Evolutionary conservation across 345 rosid species (phyloP).

Genomic region (Citrus glauca): DNA sequence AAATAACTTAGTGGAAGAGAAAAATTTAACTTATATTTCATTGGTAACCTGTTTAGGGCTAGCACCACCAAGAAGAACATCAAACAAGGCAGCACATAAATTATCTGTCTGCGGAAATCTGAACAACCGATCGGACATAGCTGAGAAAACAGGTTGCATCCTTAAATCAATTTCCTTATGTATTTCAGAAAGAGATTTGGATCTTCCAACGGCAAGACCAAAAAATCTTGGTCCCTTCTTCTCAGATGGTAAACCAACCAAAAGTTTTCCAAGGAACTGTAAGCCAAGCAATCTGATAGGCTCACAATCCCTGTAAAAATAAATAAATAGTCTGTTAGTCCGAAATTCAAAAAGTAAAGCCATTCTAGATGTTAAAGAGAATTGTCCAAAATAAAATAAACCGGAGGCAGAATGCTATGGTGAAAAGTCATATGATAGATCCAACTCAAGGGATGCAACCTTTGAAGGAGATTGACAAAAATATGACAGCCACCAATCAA

Average conservation of each 20-base stretch:
- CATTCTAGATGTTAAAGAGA: not conserved
- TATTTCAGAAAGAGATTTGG: slow-evolving; percentile 57
- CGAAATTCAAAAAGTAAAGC: not conserved
- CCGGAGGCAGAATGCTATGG: not conserved
- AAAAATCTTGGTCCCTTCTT: slow-evolving; percentile 83
- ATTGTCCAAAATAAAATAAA: not conserved
- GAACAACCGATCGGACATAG: slow-evolving; percentile 74
- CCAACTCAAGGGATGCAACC: slow-evolving; percentile 36
- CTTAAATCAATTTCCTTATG: slow-evolving; percentile 52
- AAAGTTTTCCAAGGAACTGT: slow-evolving; percentile 88
- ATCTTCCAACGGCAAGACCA: slow-evolving; percentile 71
- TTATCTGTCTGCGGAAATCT: slow-evolving; percentile 77
- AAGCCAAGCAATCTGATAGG: slow-evolving; percentile 89
- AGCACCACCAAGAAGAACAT: slow-evolving; percentile 98
- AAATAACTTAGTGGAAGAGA: not conserved
- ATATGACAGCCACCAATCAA: slow-evolving; percentile 76
- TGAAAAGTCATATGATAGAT: not conserved
- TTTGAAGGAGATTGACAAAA: slow-evolving; percentile 86
- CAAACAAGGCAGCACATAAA: slow-evolving; percentile 88
- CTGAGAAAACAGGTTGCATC: slow-evolving; percentile 65
- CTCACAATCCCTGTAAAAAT: slow-evolving; percentile 67
- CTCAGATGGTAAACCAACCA: slow-evolving; percentile 83
- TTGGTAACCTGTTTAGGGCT: slow-evolving; percentile 88
- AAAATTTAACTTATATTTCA: slow-evolving; percentile 1
- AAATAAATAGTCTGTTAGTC: not conserved